Evolutionary conservation across 768 basidiomycete species (phyloP).

Genomic region (Suillus plorans): DNA sequence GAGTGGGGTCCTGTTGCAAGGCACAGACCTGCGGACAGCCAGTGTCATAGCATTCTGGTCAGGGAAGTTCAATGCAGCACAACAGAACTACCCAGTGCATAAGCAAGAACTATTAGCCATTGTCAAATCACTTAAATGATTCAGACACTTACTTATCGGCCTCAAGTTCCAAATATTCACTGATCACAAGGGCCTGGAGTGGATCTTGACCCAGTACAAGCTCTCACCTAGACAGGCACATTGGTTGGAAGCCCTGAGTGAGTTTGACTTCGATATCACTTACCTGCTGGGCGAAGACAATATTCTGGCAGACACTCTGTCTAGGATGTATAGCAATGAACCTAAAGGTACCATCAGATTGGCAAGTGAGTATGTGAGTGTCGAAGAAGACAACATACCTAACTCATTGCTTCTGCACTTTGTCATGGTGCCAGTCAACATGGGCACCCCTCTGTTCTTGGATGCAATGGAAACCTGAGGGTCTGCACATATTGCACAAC

Average conservation of each 20-base stretch:
- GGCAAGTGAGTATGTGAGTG: constrained; percentile 18
- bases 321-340: constrained; percentile 25
- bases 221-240: constrained; percentile 11
- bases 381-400: constrained; percentile 16
- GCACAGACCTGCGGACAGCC: too few relatives aligned
- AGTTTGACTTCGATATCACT: constrained; percentile 26
- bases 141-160: constrained; percentile 24
- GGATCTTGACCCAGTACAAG: constrained; percentile 21
- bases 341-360: neutral
- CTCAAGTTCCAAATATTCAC: constrained; percentile 20
- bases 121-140: constrained; percentile 23
- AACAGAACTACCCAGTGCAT: constrained; percentile 29
- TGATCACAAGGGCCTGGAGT: constrained; percentile 28
- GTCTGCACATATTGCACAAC: too few relatives aligned
- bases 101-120: constrained; percentile 21
- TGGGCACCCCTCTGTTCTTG: too few relatives aligned
- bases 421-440: neutral
- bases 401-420: constrained; percentile 1
- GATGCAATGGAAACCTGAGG: too few relatives aligned
- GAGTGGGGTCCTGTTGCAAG: too few relatives aligned
- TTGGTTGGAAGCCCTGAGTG: constrained; percentile 32
- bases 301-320: constrained; percentile 16
- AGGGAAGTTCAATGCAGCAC: constrained; percentile 24
- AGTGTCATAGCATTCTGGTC: constrained; percentile 21
- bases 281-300: constrained; percentile 20